phyloP scores from a whole-genome alignment of 805 yeast genomes.

The Kazachstania africana region DNA sequence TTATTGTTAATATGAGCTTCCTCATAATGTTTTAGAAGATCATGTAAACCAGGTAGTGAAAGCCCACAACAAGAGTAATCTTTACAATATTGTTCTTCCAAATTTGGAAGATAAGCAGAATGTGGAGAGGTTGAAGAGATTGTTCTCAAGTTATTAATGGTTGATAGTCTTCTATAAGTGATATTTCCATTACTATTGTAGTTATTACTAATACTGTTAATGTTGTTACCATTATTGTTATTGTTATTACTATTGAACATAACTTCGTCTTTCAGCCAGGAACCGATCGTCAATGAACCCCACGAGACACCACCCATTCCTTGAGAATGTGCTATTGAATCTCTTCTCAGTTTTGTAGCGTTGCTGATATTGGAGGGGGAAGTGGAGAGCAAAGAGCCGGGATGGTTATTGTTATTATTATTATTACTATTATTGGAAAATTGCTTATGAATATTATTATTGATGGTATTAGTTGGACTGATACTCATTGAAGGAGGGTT shows the following conservation, averaged over 20 bases:
- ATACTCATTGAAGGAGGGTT: slow-evolving; percentile 2
- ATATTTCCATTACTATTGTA: slow-evolving; percentile 1
- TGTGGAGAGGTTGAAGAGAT: slow-evolving; percentile 38
- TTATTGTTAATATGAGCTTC: slow-evolving; percentile 70
- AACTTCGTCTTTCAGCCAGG: slow-evolving; percentile 92
- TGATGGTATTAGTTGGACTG: slow-evolving; percentile 3
- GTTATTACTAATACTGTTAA: background rate
- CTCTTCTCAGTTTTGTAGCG: slow-evolving; percentile 33
- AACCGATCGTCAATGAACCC: slow-evolving; percentile 92
- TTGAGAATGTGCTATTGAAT: slow-evolving; percentile 87
- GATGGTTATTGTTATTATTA: slow-evolving; percentile 1
- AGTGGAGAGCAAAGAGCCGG: background rate
- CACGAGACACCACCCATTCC: slow-evolving; percentile 97
- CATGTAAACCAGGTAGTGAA: slow-evolving; percentile 84
- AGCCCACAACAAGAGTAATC: slow-evolving; percentile 96
- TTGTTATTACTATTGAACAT: slow-evolving; percentile 31
- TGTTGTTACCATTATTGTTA: background rate
- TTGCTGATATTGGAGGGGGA: slow-evolving; percentile 2
- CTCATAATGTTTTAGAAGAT: slow-evolving; percentile 85
- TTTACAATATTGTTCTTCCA: slow-evolving; percentile 92
- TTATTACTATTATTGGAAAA: background rate
- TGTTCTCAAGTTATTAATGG: slow-evolving; percentile 9
- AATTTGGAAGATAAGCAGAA: slow-evolving; percentile 76
- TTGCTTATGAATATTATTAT: too few species aligned
- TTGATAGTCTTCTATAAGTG: slow-evolving; percentile 7